These are phyloP conservation scores for Fomitopsis betulina DNA, from an alignment of 1,284 basidiomycete species.

Conservation along the genomic window DNA sequence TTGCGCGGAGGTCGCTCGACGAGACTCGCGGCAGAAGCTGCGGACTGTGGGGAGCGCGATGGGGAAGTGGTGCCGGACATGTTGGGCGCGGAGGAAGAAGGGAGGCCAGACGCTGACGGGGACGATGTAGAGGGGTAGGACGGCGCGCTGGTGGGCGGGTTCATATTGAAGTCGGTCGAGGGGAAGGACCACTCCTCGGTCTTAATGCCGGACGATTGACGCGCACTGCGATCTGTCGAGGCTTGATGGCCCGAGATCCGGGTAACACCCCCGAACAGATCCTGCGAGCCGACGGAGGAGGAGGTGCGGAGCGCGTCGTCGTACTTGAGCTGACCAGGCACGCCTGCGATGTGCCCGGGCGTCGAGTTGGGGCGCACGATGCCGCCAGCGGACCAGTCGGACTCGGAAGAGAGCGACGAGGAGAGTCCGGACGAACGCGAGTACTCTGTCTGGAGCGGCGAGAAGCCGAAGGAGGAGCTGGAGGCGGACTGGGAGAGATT, in stretches of 20 bases:
- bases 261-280: constrained; percentile 58
- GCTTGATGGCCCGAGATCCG: constrained; percentile 62
- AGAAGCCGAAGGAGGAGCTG: constrained; percentile 22
- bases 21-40: constrained; percentile 45
- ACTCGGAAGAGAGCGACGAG: constrained; percentile 32
- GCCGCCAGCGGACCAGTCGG: constrained; percentile 41
- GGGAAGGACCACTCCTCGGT: constrained; percentile 39
- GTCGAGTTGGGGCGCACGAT: constrained; percentile 38
- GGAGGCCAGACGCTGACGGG: constrained; percentile 36
- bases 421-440: constrained; percentile 26
- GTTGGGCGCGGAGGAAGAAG: constrained; percentile 33
- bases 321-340: constrained; percentile 42
- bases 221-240: constrained; percentile 42
- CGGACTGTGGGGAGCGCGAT: constrained; percentile 45
- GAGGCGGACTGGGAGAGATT: constrained; percentile 37
- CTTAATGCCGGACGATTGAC: constrained; percentile 24
- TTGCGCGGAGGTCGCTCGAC: constrained; percentile 73
- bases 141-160: constrained; percentile 10
- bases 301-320: constrained; percentile 62
- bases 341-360: constrained; percentile 45
- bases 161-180: constrained; percentile 32
- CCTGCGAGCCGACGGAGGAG: constrained; percentile 47
- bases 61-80: constrained; percentile 29
- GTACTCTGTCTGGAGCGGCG: constrained; percentile 12
- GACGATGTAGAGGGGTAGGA: constrained; percentile 17